Evolutionary conservation across 2,329 filamentous ascomycete species (phyloP), one percentile per base, ranked within the genome.

Genomic region (Magnaporthiopsis poae): DNA sequence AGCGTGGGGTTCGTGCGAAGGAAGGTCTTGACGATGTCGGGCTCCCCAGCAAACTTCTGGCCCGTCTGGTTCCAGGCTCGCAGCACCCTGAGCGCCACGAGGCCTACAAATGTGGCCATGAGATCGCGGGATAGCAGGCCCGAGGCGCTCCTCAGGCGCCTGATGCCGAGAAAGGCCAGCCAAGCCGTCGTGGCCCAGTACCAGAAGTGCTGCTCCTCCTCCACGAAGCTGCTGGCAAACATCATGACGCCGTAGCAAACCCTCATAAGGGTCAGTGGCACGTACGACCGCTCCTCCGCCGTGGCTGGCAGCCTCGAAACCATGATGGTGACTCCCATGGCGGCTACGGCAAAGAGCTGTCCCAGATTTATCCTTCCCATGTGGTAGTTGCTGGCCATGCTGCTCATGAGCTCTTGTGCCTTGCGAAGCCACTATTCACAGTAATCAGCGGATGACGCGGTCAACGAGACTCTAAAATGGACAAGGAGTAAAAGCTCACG

Each of bases 131-230:
- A 5, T 21, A 29, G 5, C n/a, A 27, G 35, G 18, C 33, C 36
- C 15, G 29, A 15, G 0, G 12, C 12, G 5, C 13, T 11, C 29
- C 25, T 61, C 61, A 80, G 77, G 72, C 79, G 77, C 70, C 80
- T 82, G 60, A 84, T 69, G 39, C 80, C 81, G 15, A 89, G 77
- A 36, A 82, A 79, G 1, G 80, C 77, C 39, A 90, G 74, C 90
- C 90, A 96, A 8, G 86, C 84, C 0, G 89, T 88, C 0, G 89
- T 85, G 1, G 86, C 78, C 92, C 94, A 98, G 77, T 99, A 98
- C 95, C 95, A 99, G 75, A 96, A 97, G 71, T 98, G 92, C 64
- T 99, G 95, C 76, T 99, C 95, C 78, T 99, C 95, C 77, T 99
- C 95, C 2, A 99, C 92, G 75, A 95, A 99, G 73, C 93, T 98